Percentiles rank a stretch among this genome's conserved stretches.
phyloP scores from a whole-genome alignment of 768 basidiomycete genomes.

The Mycena galopus region DNA sequence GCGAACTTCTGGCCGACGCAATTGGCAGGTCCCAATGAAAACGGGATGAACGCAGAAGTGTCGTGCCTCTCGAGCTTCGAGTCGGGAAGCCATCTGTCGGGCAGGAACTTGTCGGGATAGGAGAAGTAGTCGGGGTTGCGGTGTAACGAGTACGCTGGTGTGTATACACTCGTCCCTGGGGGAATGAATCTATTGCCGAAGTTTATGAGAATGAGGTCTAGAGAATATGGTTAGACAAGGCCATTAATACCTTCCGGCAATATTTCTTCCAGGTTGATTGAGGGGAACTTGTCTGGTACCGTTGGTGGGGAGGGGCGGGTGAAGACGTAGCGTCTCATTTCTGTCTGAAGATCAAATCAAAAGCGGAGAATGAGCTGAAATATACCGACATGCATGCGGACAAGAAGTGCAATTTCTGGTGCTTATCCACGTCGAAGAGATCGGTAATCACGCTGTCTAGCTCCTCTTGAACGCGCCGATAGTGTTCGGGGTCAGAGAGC shows the following conservation, averaged over 20 bases:
- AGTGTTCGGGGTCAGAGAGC: slow-evolving; percentile 44
- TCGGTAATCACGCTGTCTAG: slow-evolving; percentile 44
- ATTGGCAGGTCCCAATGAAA: slow-evolving; percentile 56
- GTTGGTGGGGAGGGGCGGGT: slow-evolving; percentile 60
- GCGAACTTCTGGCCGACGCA: slow-evolving; percentile 61
- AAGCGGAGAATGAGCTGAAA: not conserved
- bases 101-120: slow-evolving; percentile 57
- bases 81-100: slow-evolving; percentile 52
- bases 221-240: not conserved
- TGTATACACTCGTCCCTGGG: slow-evolving; percentile 57
- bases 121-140: slow-evolving; percentile 63
- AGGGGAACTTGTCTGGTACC: slow-evolving; percentile 48
- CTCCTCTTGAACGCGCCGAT: slow-evolving; percentile 43
- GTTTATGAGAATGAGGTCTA: not conserved
- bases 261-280: not conserved
- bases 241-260: slow-evolving; percentile 12
- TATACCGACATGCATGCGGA: slow-evolving; percentile 50
- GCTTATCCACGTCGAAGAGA: slow-evolving; percentile 33
- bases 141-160: slow-evolving; percentile 59
- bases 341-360: slow-evolving; percentile 41
- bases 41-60: slow-evolving; percentile 54
- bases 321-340: slow-evolving; percentile 63
- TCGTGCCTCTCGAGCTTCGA: slow-evolving; percentile 39
- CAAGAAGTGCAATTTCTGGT: not conserved
- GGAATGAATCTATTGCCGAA: slow-evolving; percentile 54